A percentile compares a stretch with the other conserved stretches of the same genome.
Evolutionary conservation across 129 eudicot species (phyloP).

Genomic region (Pulicaria dysenterica): DNA sequence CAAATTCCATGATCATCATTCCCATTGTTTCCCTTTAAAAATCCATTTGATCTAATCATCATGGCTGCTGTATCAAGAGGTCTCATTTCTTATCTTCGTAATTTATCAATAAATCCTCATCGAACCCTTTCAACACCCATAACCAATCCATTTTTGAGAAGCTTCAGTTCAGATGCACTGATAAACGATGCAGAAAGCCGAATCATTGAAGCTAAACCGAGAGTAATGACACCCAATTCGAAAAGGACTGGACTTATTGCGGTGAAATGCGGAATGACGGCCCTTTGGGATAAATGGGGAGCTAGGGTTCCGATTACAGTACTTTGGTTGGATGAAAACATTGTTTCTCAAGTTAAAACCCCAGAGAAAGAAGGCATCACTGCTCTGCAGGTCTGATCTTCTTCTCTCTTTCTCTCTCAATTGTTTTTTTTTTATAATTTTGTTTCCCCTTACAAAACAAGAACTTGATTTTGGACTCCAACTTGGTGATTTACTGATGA

Average conservation of each 20-base stretch:
- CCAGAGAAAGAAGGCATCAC: slow-evolving; percentile 90
- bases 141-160: slow-evolving; percentile 31
- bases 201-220: slow-evolving; percentile 55
- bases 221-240: slow-evolving; percentile 66
- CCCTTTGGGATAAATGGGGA: slow-evolving; percentile 98
- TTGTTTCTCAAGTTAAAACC: slow-evolving; percentile 90
- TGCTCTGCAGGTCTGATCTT: slow-evolving; percentile 70
- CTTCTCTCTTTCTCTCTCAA: background rate
- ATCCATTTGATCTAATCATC: slow-evolving; percentile 1
- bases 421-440: background rate
- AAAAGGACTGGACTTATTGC: slow-evolving; percentile 88
- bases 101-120: slow-evolving; percentile 31
- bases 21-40: background rate
- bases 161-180: slow-evolving; percentile 45
- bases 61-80: slow-evolving; percentile 70
- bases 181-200: slow-evolving; percentile 37
- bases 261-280: slow-evolving; percentile 95
- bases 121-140: slow-evolving; percentile 31
- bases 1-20: slow-evolving; percentile 16
- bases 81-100: slow-evolving; percentile 55
- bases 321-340: slow-evolving; percentile 89
- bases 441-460: background rate
- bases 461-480: background rate
- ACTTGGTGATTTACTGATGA: background rate
- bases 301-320: slow-evolving; percentile 79